Evolutionary conservation across 2,329 filamentous ascomycete genomes (phyloP).

Genomic region (Graphilbum ipis-grandicollis): DNA sequence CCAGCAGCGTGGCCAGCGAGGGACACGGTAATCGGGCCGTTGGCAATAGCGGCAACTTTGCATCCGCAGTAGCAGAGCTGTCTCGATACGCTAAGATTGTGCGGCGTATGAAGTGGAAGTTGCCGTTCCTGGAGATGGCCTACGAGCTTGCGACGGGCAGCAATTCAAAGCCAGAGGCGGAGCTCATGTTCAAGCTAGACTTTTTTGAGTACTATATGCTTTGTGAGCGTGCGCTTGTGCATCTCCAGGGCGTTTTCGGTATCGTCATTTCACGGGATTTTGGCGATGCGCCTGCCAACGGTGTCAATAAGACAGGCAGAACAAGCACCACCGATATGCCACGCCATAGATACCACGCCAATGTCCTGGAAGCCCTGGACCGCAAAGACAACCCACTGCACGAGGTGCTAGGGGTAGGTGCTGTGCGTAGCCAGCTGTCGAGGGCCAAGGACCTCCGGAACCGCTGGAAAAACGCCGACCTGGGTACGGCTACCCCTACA

Average conservation of each 20-base stretch:
- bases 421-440: conserved; percentile 39
- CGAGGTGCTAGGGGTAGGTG: conserved; percentile 32
- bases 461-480: conserved; percentile 52
- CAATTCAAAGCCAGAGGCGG: conserved; percentile 24
- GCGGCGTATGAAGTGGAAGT: conserved; percentile 44
- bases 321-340: conserved; percentile 2
- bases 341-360: conserved; percentile 43
- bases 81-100: conserved; percentile 42
- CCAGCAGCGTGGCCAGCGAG: too few relatives aligned
- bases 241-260: conserved; percentile 46
- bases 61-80: conserved; percentile 21
- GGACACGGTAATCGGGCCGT: too few relatives aligned
- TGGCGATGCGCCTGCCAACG: not conserved
- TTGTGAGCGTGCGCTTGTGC: conserved; percentile 52
- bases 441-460: conserved; percentile 55
- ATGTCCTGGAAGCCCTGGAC: conserved; percentile 46
- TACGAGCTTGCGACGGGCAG: conserved; percentile 29
- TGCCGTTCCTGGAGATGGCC: conserved; percentile 37
- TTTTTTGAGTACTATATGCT: conserved; percentile 64
- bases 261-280: conserved; percentile 26
- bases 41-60: not conserved
- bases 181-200: conserved; percentile 61
- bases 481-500: conserved; percentile 11
- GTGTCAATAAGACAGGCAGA: not conserved
- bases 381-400: conserved; percentile 38